Evolutionary conservation across 371 early-diverging fungal species (phyloP).

Genomic region (Mortierella sp.): DNA sequence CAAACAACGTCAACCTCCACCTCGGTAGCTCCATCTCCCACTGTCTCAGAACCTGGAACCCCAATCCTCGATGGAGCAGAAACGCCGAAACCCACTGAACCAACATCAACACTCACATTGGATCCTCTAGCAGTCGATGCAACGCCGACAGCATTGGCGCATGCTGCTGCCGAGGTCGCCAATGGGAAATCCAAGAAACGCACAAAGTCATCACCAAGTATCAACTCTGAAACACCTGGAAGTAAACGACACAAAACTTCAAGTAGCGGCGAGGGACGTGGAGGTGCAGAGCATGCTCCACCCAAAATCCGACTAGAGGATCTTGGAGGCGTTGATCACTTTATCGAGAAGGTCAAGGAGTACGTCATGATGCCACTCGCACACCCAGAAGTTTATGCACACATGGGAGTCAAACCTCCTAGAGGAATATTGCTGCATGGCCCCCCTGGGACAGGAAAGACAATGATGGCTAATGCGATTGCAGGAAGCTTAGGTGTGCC

Average conservation of each 20-base stretch:
- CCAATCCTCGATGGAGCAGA: conserved; percentile 36
- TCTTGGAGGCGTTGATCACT: conserved; percentile 92
- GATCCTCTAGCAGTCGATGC: conserved; percentile 50
- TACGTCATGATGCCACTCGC: conserved; percentile 97
- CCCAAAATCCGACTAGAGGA: conserved; percentile 81
- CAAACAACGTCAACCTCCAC: conserved; percentile 38
- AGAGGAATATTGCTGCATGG: conserved; percentile 98
- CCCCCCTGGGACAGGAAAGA: conserved; percentile 99
- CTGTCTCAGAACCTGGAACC: conserved; percentile 42
- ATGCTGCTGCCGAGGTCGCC: conserved; percentile 34
- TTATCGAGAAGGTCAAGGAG: conserved; percentile 94
- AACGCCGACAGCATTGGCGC: conserved; percentile 44
- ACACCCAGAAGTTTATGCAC: conserved; percentile 96
- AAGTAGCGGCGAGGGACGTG: conserved; percentile 8
- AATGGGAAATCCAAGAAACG: conserved; percentile 59
- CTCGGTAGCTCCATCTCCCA: conserved; percentile 40
- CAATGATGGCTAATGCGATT: conserved; percentile 97
- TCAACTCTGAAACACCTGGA: conserved; percentile 22
- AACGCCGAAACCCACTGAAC: conserved; percentile 7
- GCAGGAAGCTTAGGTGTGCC: conserved; percentile 97
- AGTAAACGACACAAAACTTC: conserved; percentile 45
- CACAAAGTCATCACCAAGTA: conserved; percentile 47
- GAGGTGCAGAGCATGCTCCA: conserved; percentile 59
- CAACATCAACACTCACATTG: conserved; percentile 6
- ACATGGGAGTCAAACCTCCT: conserved; percentile 97